Evolutionary conservation across 257 asterid genomes (phyloP).

Genomic region (Capsicum pubescens): DNA sequence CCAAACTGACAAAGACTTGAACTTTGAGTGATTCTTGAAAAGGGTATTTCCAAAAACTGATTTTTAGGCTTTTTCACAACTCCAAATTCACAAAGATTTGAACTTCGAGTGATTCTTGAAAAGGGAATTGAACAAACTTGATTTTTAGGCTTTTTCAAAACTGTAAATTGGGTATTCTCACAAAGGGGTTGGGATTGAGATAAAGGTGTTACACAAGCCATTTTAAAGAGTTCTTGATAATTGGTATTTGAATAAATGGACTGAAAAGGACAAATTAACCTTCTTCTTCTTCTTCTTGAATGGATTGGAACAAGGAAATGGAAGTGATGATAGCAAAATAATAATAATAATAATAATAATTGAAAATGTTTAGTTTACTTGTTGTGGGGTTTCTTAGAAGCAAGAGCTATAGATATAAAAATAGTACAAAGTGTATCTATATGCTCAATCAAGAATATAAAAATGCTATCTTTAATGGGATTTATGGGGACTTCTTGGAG

Average conservation of each 20-base stretch:
- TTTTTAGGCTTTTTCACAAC: constrained; percentile 32
- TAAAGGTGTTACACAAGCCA: constrained; percentile 76
- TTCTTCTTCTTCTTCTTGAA: constrained; percentile 37
- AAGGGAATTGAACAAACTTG: background rate
- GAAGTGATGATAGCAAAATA: background rate
- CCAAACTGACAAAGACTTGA: too few species aligned
- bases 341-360: background rate
- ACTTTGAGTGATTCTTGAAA: too few species aligned
- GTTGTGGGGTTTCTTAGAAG: background rate
- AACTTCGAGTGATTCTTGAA: background rate
- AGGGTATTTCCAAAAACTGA: too few species aligned
- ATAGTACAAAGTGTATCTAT: background rate
- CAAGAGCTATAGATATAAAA: background rate
- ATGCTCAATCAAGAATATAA: background rate
- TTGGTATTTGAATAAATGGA: too few species aligned
- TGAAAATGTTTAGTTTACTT: background rate
- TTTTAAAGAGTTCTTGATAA: too few species aligned
- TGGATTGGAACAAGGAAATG: constrained; percentile 18
- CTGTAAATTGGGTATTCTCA: constrained; percentile 50
- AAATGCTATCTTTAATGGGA: background rate
- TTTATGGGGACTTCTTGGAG: background rate
- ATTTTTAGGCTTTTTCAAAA: constrained; percentile 21
- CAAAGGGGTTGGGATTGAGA: constrained; percentile 55
- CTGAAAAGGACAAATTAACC: constrained; percentile 41
- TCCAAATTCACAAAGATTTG: constrained; percentile 35